phyloP scores from a whole-genome alignment of 257 asterid genomes.

The Fraxinus anomala region DNA sequence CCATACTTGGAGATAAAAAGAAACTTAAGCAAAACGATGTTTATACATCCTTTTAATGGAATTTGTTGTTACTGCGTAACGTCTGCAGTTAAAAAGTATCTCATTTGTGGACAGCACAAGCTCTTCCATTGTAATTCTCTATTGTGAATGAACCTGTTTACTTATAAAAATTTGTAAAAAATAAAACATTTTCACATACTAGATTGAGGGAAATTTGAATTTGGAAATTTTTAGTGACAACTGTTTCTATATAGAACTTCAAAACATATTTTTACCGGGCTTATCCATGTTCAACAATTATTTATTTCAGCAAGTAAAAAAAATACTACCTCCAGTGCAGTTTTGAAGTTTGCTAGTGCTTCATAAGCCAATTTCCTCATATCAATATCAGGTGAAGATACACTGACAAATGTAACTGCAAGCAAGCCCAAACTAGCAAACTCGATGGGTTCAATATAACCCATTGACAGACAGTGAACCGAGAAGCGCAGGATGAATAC shows the following conservation, averaged over 20 bases:
- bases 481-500: conserved; percentile 80
- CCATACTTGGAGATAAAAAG: background rate
- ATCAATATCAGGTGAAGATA: conserved; percentile 77
- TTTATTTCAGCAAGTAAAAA: background rate
- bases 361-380: conserved; percentile 78
- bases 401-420: conserved; percentile 69
- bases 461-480: conserved; percentile 71
- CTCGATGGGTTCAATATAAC: conserved; percentile 79
- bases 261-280: background rate
- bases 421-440: conserved; percentile 88
- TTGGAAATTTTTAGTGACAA: background rate
- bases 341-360: conserved; percentile 68
- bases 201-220: background rate
- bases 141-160: background rate
- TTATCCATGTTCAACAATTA: background rate
- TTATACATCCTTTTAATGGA: background rate
- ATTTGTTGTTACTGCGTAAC: background rate
- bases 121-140: background rate
- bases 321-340: conserved; percentile 63
- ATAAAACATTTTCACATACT: no score
- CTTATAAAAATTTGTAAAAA: background rate
- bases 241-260: background rate
- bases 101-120: background rate
- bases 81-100: background rate
- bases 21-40: background rate